phyloP scores from a whole-genome alignment of 768 basidiomycete species.

The Clathrus columnatus region DNA sequence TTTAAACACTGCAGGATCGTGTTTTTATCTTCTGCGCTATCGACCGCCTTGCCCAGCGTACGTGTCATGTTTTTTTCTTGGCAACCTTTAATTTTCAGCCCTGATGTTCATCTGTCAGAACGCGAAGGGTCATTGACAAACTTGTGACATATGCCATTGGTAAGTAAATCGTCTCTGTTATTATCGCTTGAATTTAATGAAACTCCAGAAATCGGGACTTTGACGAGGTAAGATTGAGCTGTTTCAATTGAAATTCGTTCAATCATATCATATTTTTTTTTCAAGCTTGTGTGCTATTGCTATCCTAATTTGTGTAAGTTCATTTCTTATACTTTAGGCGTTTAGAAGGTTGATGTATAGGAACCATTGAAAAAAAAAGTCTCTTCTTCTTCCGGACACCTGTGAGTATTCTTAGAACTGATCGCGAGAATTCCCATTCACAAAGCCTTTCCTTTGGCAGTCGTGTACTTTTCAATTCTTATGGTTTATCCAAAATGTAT shows the following conservation, averaged over 20 bases:
- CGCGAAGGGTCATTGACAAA: not conserved
- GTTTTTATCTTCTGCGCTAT: not conserved
- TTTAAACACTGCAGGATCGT: not conserved
- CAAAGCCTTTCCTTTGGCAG: not conserved
- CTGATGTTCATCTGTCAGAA: not conserved
- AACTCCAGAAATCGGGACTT: not conserved
- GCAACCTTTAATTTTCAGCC: no score
- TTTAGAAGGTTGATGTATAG: not conserved
- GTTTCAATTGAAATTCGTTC: not conserved
- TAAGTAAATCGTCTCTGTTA: not conserved
- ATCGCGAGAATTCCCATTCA: not conserved
- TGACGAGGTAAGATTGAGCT: not conserved
- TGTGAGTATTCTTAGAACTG: not conserved
- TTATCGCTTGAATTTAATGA: not conserved
- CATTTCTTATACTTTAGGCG: not conserved
- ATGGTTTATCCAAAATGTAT: constrained; percentile 5
- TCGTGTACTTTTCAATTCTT: not conserved
- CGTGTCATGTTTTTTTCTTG: not conserved
- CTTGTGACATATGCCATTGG: not conserved
- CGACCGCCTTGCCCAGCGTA: not conserved
- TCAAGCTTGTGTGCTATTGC: not conserved
- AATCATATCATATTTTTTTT: not conserved
- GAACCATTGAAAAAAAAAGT: not conserved
- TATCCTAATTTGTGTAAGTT: not conserved
- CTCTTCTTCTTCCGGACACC: not conserved